Conservation (phyloP, 2,329 filamentous ascomycete species). For the Pseudogymnoascus sp. region DNA sequence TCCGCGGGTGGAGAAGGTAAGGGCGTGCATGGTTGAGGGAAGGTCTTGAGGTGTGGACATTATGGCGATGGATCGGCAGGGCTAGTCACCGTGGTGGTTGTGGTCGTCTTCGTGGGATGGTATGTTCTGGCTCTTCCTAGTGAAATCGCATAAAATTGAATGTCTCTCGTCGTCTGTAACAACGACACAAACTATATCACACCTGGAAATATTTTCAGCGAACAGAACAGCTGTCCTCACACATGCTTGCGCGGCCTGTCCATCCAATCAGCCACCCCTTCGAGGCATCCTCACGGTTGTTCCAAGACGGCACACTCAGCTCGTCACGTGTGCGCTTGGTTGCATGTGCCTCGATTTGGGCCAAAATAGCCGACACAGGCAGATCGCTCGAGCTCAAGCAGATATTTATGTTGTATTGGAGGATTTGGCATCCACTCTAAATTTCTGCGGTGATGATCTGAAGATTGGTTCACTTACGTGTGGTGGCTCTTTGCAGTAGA, state of each 20-base stretch:
- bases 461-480: no score
- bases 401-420: constrained; percentile 27
- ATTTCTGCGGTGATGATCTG: no score
- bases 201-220: neutral
- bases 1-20: neutral
- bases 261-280: neutral
- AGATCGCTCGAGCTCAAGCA: constrained; percentile 34
- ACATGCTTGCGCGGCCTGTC: neutral
- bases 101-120: neutral
- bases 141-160: neutral
- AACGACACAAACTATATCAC: neutral
- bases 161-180: neutral
- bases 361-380: constrained; percentile 30
- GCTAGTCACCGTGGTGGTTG: neutral
- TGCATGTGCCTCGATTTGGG: neutral
- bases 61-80: neutral
- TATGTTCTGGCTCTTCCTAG: neutral
- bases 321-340: neutral
- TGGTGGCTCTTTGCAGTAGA: no score
- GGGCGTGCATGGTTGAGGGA: neutral
- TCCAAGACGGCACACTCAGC: neutral
- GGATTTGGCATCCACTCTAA: constrained; percentile 32
- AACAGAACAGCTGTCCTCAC: neutral
- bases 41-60: neutral
- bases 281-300: neutral